Conservation (phyloP, 2,329 filamentous ascomycete species). For the Aurifilum marmelostoma region DNA sequence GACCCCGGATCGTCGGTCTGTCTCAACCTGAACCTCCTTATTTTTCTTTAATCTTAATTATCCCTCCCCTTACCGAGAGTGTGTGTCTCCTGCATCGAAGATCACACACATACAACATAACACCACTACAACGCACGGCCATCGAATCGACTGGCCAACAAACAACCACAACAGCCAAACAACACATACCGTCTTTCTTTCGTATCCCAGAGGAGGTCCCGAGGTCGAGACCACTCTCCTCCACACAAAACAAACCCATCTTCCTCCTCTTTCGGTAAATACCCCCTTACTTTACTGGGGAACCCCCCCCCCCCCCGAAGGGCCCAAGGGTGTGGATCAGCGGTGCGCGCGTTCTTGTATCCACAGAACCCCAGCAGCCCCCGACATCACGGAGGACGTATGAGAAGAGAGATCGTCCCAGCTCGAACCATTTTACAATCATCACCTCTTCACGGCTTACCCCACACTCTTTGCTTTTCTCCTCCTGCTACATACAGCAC, state of each 20-base stretch:
- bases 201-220: too few species aligned
- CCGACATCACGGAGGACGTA: neutral
- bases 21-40: conserved; percentile 9
- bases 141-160: neutral
- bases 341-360: neutral
- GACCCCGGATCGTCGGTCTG: conserved; percentile 4
- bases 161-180: neutral
- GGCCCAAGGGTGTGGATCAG: neutral
- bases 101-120: conserved; percentile 10
- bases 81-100: neutral
- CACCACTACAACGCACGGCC: conserved; percentile 3
- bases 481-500: neutral
- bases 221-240: neutral
- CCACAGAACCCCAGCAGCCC: neutral
- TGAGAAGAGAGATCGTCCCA: neutral
- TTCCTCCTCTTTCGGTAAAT: neutral
- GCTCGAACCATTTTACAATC: neutral
- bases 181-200: neutral
- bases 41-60: neutral
- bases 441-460: neutral
- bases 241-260: neutral
- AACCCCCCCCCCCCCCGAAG: too few species aligned
- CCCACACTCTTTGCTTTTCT: neutral
- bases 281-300: neutral
- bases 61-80: neutral